These are phyloP conservation scores for Cryptococcus sp. DNA, from an alignment of 1,284 basidiomycete genomes.

Conservation along the genomic window DNA sequence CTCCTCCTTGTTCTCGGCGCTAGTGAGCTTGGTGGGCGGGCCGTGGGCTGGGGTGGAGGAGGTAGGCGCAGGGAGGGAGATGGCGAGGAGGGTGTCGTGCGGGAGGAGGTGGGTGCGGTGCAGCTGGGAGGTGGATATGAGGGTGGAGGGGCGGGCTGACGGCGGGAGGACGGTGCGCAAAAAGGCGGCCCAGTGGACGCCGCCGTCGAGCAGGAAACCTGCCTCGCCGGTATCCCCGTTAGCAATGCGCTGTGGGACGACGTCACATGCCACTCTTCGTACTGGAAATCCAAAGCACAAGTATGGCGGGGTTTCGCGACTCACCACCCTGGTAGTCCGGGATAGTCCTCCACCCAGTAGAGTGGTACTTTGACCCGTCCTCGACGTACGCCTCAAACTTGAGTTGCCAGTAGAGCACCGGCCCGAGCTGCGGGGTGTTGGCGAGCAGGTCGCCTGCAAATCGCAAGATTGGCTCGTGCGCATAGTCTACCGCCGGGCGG, in stretches of 20 bases:
- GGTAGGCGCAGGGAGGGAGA: constrained; percentile 55
- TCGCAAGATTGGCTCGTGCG: constrained; percentile 62
- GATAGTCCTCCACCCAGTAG: constrained; percentile 73
- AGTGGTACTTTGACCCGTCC: constrained; percentile 67
- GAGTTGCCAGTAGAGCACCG: constrained; percentile 45
- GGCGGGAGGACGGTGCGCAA: constrained; percentile 38
- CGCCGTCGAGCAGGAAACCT: constrained; percentile 50
- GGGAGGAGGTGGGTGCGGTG: constrained; percentile 70
- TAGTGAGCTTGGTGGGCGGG: constrained; percentile 28
- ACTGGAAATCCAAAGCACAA: too few species aligned
- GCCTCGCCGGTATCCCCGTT: background rate
- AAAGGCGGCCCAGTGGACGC: constrained; percentile 44
- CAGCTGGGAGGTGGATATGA: constrained; percentile 65
- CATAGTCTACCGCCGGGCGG: constrained; percentile 63
- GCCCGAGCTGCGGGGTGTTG: constrained; percentile 61
- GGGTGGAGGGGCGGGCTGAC: constrained; percentile 50
- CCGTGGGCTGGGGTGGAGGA: constrained; percentile 60
- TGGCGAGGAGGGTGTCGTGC: constrained; percentile 63
- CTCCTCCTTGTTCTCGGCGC: constrained; percentile 11
- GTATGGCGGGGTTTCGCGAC: background rate
- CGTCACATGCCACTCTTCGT: background rate
- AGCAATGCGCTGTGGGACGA: background rate
- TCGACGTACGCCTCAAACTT: constrained; percentile 59
- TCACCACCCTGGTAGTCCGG: constrained; percentile 78
- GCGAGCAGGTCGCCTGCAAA: constrained; percentile 58